These are phyloP conservation scores for Lepiota brunneoincarnata DNA, from an alignment of 768 basidiomycete genomes.

Conservation along the genomic window DNA sequence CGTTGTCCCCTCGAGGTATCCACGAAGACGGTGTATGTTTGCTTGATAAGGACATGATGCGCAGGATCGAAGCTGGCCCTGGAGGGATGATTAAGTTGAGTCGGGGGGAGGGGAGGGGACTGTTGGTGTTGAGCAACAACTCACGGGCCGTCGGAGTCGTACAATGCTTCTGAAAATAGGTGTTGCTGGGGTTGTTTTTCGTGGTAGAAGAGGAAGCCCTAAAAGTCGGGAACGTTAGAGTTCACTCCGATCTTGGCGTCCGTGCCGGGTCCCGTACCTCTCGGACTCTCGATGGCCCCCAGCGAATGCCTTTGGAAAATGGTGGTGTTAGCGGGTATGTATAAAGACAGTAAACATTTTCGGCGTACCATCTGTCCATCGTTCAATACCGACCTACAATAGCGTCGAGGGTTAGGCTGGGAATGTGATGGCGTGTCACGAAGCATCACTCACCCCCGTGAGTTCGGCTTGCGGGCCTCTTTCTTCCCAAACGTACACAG, in stretches of 20 bases:
- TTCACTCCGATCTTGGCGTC: constrained; percentile 7
- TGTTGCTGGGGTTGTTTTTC: constrained; percentile 61
- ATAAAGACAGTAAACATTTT: not conserved
- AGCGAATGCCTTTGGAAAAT: constrained; percentile 50
- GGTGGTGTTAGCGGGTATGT: constrained; percentile 4
- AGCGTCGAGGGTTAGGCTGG: constrained; percentile 12
- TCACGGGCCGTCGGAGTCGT: constrained; percentile 29
- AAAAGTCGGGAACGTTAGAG: not conserved
- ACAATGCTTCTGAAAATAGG: constrained; percentile 45
- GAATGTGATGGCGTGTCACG: not conserved
- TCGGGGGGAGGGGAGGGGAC: no score
- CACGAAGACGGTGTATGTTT: constrained; percentile 79
- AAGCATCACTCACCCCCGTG: constrained; percentile 53
- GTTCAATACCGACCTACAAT: constrained; percentile 69
- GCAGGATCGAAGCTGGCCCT: constrained; percentile 30
- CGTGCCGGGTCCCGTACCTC: constrained; percentile 43
- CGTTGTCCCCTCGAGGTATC: constrained; percentile 63
- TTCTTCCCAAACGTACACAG: constrained; percentile 86
- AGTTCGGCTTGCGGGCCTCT: constrained; percentile 69
- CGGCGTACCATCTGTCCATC: constrained; percentile 72
- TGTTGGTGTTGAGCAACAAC: constrained; percentile 8
- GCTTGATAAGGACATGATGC: constrained; percentile 60
- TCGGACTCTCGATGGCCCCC: constrained; percentile 79
- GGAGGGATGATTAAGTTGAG: constrained; percentile 1
- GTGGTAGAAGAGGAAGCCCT: constrained; percentile 82